These are phyloP conservation scores for Thelonectria rubi DNA, from an alignment of 2,329 filamentous ascomycete genomes.

Conservation along the genomic window DNA sequence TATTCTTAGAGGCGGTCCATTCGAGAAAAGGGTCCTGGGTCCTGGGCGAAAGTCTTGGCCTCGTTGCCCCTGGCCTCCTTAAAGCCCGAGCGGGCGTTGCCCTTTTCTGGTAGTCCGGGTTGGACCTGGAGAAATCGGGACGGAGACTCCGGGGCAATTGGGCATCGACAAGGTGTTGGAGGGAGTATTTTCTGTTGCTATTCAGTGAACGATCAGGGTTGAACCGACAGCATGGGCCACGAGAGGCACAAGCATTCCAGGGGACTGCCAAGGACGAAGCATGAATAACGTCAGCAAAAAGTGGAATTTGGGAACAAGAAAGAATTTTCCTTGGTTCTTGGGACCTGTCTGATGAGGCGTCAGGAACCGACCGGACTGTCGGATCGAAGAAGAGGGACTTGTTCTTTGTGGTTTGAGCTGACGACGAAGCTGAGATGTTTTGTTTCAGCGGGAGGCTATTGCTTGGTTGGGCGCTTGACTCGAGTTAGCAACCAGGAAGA, in stretches of 20 bases:
- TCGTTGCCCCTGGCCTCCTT: background rate
- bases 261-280: background rate
- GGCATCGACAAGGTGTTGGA: background rate
- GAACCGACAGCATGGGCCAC: conserved; percentile 1
- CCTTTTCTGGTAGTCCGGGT: background rate
- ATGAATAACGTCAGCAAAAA: background rate
- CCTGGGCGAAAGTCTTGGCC: background rate
- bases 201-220: background rate
- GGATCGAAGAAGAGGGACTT: background rate
- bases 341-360: background rate
- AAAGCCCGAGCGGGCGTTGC: background rate
- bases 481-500: background rate
- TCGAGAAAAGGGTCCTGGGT: background rate
- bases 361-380: conserved; percentile 2
- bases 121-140: background rate
- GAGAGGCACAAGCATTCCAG: background rate
- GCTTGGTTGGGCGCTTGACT: background rate
- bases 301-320: background rate
- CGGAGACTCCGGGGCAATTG: background rate
- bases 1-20: background rate
- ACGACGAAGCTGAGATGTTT: background rate
- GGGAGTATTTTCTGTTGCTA: background rate
- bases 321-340: background rate
- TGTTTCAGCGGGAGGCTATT: background rate
- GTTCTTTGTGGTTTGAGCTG: background rate